Evolutionary conservation across 106 monocot species (phyloP), one percentile per base, ranked within the genome.

Genomic region (Acanthochlamys bracteata): DNA sequence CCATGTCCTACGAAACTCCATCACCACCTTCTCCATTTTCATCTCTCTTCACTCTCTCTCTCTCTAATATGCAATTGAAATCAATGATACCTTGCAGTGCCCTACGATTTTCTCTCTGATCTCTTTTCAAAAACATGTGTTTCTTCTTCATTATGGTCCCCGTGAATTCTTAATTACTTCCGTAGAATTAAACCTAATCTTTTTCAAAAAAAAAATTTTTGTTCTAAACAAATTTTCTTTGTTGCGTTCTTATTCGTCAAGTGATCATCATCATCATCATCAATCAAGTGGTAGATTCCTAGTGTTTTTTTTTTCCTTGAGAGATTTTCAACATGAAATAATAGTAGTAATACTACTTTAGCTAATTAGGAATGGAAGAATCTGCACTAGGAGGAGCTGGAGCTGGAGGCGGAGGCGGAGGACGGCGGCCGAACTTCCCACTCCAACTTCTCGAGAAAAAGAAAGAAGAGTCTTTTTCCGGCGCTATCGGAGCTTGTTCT

Each of bases 391-490:
- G 17, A 49, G 15, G 15, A 9, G 2, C 49, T 14, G 49, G 15
- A 2, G 49, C 13, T 13, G 43, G 49, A 7, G 65, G 24, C 33
- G 79, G 84, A n/a, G 69, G 67, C 49, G 58, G 68, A 20, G 49
- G 65, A 42, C 75, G 84, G 41, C 60, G 90, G 41, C 85, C 90
- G 24, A 84, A 83, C 80, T 90, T 90, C 77, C 90, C 90, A 14
- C 67, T 90, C 20, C 90, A 90, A 40, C 86, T 90, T 27, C 74
- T 90, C 20, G 90, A 90, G 74, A 90, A 90, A 84, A 84, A 81
- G 68, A 79, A 82, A 55, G 74, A 83, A 4, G 53, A 60, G 22
- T 33, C 33, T 33, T 49, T 9, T 17, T 14, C 49, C 49, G 49
- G 49, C 2, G 49, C 49, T 13, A 17, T 3, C 2, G 49, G 17